These are phyloP conservation scores for Ogataea henricii DNA, from an alignment of 805 yeast genomes.

Conservation along the genomic window DNA sequence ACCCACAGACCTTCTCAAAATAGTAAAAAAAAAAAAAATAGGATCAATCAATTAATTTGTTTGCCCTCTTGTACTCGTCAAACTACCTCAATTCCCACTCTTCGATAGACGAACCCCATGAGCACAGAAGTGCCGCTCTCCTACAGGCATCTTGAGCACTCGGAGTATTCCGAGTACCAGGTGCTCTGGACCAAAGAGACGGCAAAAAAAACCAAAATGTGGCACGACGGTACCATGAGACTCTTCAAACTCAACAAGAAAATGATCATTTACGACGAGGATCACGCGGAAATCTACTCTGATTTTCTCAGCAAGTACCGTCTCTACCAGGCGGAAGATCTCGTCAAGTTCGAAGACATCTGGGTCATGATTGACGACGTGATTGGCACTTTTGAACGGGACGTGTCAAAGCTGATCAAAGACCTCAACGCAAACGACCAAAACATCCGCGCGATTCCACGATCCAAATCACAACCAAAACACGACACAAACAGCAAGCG, in stretches of 20 bases:
- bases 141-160: slow-evolving; percentile 30
- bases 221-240: slow-evolving; percentile 53
- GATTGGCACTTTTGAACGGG: slow-evolving; percentile 40
- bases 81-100: not conserved
- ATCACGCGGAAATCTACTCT: slow-evolving; percentile 28
- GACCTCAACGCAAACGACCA: slow-evolving; percentile 17
- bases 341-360: slow-evolving; percentile 27
- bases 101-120: slow-evolving; percentile 5
- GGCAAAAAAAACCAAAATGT: slow-evolving; percentile 47
- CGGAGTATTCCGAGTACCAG: slow-evolving; percentile 48
- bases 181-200: slow-evolving; percentile 49
- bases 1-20: not conserved
- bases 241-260: slow-evolving; percentile 51
- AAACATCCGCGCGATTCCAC: slow-evolving; percentile 14
- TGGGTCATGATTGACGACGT: slow-evolving; percentile 32
- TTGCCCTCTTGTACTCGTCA: not conserved
- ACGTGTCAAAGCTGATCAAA: slow-evolving; percentile 32
- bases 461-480: not conserved
- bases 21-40: not conserved
- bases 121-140: slow-evolving; percentile 19
- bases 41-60: slow-evolving; percentile 8
- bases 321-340: slow-evolving; percentile 38
- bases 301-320: slow-evolving; percentile 30
- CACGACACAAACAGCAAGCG: not conserved
- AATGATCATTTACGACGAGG: slow-evolving; percentile 43